These are phyloP conservation scores for Fomes fomentarius DNA, from an alignment of 1,284 basidiomycete species.

Conservation along the genomic window DNA sequence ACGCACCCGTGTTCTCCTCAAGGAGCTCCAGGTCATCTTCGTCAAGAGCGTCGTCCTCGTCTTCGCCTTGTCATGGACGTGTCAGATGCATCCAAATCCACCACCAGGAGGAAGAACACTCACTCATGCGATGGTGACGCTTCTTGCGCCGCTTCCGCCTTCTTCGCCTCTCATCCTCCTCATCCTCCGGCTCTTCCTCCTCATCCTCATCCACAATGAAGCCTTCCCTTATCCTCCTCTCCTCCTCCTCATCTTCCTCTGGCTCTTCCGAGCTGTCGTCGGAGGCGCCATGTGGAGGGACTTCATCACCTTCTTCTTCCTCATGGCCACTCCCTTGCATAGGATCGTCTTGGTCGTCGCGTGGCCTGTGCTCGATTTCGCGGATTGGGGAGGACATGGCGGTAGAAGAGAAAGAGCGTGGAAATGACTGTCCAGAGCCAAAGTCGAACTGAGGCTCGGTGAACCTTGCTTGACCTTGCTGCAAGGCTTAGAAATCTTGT, in stretches of 20 bases:
- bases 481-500: constrained; percentile 15
- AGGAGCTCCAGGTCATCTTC: constrained; percentile 96
- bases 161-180: constrained; percentile 53
- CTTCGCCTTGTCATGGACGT: constrained; percentile 43
- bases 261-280: constrained; percentile 87
- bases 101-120: constrained; percentile 30
- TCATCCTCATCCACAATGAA: constrained; percentile 90
- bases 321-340: constrained; percentile 53
- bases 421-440: constrained; percentile 15
- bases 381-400: constrained; percentile 59
- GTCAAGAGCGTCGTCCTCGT: constrained; percentile 81
- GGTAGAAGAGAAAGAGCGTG: constrained; percentile 24
- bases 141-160: constrained; percentile 66
- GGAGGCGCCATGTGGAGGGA: constrained; percentile 42
- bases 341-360: constrained; percentile 52
- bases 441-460: constrained; percentile 20
- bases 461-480: constrained; percentile 7
- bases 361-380: constrained; percentile 31
- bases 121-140: constrained; percentile 62
- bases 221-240: constrained; percentile 70
- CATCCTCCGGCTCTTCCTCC: constrained; percentile 64
- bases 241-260: constrained; percentile 85
- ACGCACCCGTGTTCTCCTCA: constrained; percentile 91
- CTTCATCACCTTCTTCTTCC: constrained; percentile 58
- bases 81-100: constrained; percentile 6